Conservation (phyloP, 306 rosid genomes). For the Sesbania bispinosa region DNA sequence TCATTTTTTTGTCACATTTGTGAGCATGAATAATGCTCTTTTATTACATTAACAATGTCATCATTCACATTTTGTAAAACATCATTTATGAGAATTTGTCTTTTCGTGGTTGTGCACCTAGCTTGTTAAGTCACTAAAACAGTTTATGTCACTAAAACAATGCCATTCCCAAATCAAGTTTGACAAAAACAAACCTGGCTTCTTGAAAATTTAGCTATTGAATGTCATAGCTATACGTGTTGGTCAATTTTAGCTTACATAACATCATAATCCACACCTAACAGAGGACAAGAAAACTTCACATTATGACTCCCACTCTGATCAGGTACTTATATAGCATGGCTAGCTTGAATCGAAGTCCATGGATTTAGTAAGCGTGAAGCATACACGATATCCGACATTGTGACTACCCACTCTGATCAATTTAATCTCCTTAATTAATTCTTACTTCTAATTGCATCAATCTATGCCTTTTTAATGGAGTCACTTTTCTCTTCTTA, state of each 20-base stretch:
- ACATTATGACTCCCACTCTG: not conserved
- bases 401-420: not conserved
- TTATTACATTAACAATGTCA: conserved; percentile 4
- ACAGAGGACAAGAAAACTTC: not conserved
- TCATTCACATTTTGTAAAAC: not conserved
- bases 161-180: conserved; percentile 19
- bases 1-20: no score
- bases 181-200: conserved; percentile 16
- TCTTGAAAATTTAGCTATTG: conserved; percentile 15
- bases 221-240: not conserved
- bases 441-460: not conserved
- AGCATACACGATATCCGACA: not conserved
- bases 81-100: not conserved
- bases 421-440: not conserved
- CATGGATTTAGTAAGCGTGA: not conserved
- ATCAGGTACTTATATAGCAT: not conserved
- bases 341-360: not conserved
- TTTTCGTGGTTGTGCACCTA: not conserved
- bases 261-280: not conserved
- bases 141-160: not conserved
- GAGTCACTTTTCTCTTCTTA: conserved; percentile 4
- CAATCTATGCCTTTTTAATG: not conserved
- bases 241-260: conserved; percentile 16
- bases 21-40: not conserved
- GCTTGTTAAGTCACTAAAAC: not conserved